Conservation (phyloP, 164 flowering plant species). For the Vitis rotundifolia region DNA sequence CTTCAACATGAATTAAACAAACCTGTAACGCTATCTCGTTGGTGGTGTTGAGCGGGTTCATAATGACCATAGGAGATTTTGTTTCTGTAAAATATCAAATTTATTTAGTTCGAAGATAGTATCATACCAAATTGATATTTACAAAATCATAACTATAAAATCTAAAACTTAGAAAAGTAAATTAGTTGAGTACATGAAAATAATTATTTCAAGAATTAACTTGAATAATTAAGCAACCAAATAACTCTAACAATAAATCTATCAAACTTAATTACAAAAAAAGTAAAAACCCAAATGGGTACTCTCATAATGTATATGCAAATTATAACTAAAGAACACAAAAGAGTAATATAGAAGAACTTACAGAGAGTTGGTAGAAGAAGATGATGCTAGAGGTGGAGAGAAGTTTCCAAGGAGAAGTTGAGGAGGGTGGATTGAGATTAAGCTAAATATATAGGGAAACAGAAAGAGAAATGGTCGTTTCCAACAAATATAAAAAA, state of each 20-base stretch:
- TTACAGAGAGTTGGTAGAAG: neutral
- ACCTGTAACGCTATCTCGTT: constrained; percentile 15
- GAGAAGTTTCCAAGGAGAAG: neutral
- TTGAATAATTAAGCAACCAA: too few species aligned
- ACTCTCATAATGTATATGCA: neutral
- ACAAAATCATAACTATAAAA: too few species aligned
- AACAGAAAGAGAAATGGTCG: neutral
- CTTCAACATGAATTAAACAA: neutral
- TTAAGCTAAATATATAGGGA: constrained; percentile 15
- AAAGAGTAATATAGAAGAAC: neutral
- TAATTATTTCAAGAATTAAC: too few species aligned
- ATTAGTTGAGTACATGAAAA: too few species aligned
- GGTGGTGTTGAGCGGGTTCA: constrained; percentile 8
- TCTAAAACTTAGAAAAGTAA: too few species aligned
- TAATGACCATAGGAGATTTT: constrained; percentile 16
- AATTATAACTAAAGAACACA: neutral
- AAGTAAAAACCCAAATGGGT: too few species aligned
- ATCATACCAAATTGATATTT: neutral
- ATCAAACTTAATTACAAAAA: too few species aligned
- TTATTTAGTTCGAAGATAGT: neutral
- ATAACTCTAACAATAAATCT: too few species aligned
- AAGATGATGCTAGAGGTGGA: neutral
- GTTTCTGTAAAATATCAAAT: constrained; percentile 5
- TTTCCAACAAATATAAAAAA: too few species aligned
- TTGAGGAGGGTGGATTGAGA: neutral